These are phyloP conservation scores for Candida ipomoeae DNA, from an alignment of 805 yeast species.

Conservation along the genomic window DNA sequence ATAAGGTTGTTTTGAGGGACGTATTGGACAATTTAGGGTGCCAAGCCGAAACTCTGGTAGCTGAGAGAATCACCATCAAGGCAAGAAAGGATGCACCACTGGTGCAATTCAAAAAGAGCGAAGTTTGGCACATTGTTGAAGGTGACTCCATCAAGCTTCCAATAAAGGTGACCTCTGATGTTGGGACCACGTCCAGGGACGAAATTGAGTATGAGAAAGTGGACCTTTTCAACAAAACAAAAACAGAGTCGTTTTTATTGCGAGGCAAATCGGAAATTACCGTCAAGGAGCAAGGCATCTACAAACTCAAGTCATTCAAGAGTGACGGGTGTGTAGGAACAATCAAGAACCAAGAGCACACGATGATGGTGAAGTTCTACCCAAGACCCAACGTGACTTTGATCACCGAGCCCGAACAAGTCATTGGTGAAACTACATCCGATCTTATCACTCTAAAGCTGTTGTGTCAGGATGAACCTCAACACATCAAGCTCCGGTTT, in stretches of 20 bases:
- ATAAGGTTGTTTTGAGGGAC: conserved; percentile 56
- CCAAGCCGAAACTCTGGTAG: conserved; percentile 60
- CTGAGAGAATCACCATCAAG: conserved; percentile 55
- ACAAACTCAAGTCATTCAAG: conserved; percentile 34
- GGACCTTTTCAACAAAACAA: conserved; percentile 18
- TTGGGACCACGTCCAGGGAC: conserved; percentile 28
- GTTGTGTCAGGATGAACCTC: conserved; percentile 30
- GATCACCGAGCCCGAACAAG: conserved; percentile 17
- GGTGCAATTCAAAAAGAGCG: conserved; percentile 26
- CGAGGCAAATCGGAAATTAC: conserved; percentile 18
- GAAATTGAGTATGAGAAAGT: conserved; percentile 28
- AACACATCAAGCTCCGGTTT: conserved; percentile 36
- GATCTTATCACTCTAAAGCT: conserved; percentile 21
- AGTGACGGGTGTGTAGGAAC: conserved; percentile 47
- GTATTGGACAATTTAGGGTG: conserved; percentile 78
- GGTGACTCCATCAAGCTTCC: conserved; percentile 62
- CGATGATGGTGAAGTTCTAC: conserved; percentile 21
- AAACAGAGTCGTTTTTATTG: conserved; percentile 6
- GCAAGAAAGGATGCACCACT: conserved; percentile 70
- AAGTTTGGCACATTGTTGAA: conserved; percentile 46
- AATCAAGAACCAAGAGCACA: conserved; percentile 15
- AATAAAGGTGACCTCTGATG: conserved; percentile 30
- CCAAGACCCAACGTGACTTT: conserved; percentile 20
- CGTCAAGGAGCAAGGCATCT: conserved; percentile 41
- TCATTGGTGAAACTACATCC: neutral